A percentile compares a stretch with the other conserved stretches of the same genome.
phyloP scores from a whole-genome alignment of 371 early-diverging fungal species.

The Chytridium lagenaria region DNA sequence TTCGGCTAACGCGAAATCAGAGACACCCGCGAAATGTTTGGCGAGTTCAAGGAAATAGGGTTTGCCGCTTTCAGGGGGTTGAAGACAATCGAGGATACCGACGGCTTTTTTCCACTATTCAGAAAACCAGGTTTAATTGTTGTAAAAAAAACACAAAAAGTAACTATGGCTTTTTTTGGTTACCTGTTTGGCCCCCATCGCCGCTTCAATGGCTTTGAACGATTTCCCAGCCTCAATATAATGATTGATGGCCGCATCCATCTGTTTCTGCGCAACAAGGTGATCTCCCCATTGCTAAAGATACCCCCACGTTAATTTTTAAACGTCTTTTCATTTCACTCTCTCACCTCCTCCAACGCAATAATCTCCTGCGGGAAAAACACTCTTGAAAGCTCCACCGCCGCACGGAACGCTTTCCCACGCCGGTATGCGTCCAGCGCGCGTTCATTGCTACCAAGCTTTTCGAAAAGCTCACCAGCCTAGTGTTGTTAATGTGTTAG shows the following conservation, averaged over 20 bases:
- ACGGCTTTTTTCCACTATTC: conserved; percentile 65
- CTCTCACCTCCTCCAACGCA: conserved; percentile 60
- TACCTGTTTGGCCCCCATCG: conserved; percentile 56
- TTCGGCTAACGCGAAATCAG: conserved; percentile 54
- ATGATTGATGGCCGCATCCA: conserved; percentile 65
- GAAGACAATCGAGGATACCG: conserved; percentile 59
- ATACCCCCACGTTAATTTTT: too few species aligned
- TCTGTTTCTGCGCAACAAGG: conserved; percentile 57
- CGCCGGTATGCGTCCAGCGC: conserved; percentile 59
- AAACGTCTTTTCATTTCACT: too few species aligned
- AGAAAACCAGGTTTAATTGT: not conserved
- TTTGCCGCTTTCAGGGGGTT: conserved; percentile 51
- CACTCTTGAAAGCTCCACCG: conserved; percentile 56
- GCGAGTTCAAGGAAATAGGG: conserved; percentile 56
- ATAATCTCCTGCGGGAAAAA: conserved; percentile 57
- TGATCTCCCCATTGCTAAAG: conserved; percentile 63
- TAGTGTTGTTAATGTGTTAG: too few species aligned
- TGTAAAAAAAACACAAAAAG: too few species aligned
- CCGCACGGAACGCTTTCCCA: conserved; percentile 60
- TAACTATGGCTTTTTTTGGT: too few species aligned
- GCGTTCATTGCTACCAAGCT: conserved; percentile 52
- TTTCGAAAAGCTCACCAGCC: conserved; percentile 62
- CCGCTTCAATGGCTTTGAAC: conserved; percentile 58
- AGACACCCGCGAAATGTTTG: conserved; percentile 50
- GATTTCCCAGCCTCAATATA: conserved; percentile 63